A percentile compares a stretch with the other conserved stretches of the same genome.
Conservation (phyloP, 176 grass and related monocot species). For the Secale cereale region DNA sequence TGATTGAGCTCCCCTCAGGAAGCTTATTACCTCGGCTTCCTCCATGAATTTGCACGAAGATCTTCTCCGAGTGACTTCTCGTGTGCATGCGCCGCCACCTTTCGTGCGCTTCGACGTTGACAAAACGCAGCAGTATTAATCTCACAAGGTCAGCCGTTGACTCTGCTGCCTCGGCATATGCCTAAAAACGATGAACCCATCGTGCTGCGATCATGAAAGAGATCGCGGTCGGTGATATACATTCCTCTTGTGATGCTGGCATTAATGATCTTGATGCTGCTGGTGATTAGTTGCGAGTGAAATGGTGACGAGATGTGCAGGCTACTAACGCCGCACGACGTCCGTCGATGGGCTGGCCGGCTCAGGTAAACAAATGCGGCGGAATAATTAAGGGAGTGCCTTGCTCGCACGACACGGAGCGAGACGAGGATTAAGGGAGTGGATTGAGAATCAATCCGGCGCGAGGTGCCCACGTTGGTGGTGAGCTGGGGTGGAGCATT, state of each 20-base stretch:
- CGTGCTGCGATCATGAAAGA: not conserved
- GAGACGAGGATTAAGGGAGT: not conserved
- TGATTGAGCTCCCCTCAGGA: not conserved
- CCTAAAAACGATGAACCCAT: not conserved
- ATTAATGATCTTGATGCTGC: not conserved
- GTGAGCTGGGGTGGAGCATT: not conserved
- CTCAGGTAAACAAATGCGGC: slow-evolving; percentile 22
- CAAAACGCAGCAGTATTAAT: too few species aligned
- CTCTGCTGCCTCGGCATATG: not conserved
- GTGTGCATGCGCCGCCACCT: not conserved
- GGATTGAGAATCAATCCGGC: not conserved
- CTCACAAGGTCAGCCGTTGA: not conserved
- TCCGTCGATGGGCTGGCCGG: not conserved
- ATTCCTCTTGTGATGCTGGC: not conserved
- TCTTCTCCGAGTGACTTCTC: not conserved
- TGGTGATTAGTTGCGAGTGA: not conserved
- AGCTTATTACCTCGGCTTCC: not conserved
- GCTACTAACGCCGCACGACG: slow-evolving; percentile 23
- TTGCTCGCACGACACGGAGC: not conserved
- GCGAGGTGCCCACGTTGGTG: not conserved
- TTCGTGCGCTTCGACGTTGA: too few species aligned
- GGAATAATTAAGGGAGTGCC: not conserved
- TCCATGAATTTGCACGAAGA: not conserved
- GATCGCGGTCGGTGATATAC: not conserved
- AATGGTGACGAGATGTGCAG: slow-evolving; percentile 22